Percentiles rank a stretch among this genome's conserved stretches.
Conservation (phyloP, 1,284 basidiomycete genomes). For the Ustanciosporium gigantosporum region DNA sequence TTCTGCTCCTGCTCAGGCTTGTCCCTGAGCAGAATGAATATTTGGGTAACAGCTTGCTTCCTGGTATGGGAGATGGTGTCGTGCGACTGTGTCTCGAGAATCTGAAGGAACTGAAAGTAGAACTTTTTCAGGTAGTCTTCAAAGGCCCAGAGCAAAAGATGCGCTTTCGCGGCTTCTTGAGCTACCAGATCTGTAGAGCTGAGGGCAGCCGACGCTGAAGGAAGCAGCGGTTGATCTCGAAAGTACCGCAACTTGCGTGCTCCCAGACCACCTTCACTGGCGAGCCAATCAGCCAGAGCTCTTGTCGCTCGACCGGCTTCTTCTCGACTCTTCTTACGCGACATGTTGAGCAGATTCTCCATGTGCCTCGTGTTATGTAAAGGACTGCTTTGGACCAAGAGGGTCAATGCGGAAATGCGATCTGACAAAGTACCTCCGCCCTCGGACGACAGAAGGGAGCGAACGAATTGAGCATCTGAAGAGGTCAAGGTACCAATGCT, state of each 20-base stretch:
- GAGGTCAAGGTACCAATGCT: constrained; percentile 50
- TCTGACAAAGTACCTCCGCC: constrained; percentile 77
- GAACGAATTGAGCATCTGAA: constrained; percentile 58
- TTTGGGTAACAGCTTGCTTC: constrained; percentile 71
- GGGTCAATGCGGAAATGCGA: constrained; percentile 85
- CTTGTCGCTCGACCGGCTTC: constrained; percentile 87
- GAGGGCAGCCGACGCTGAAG: constrained; percentile 66
- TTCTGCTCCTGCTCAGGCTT: constrained; percentile 98
- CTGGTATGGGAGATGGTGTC: constrained; percentile 88
- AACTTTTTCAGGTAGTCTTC: constrained; percentile 98
- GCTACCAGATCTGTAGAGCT: constrained; percentile 24
- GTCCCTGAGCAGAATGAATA: constrained; percentile 78
- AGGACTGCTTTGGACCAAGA: constrained; percentile 87
- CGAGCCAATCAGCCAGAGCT: constrained; percentile 94
- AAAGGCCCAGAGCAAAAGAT: constrained; percentile 83
- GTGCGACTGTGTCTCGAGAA: constrained; percentile 83
- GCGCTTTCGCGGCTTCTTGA: constrained; percentile 61
- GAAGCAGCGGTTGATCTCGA: constrained; percentile 78
- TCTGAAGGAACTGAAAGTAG: constrained; percentile 88
- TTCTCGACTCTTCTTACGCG: constrained; percentile 84
- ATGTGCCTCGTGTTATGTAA: constrained; percentile 73
- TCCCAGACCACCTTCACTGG: constrained; percentile 73
- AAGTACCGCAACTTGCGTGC: constrained; percentile 74
- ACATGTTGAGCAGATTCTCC: constrained; percentile 72
- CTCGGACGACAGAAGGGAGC: constrained; percentile 50